Evolutionary conservation across 192 early-diverging fungal genomes (phyloP).

Genomic region (Phycomyces nitens): DNA sequence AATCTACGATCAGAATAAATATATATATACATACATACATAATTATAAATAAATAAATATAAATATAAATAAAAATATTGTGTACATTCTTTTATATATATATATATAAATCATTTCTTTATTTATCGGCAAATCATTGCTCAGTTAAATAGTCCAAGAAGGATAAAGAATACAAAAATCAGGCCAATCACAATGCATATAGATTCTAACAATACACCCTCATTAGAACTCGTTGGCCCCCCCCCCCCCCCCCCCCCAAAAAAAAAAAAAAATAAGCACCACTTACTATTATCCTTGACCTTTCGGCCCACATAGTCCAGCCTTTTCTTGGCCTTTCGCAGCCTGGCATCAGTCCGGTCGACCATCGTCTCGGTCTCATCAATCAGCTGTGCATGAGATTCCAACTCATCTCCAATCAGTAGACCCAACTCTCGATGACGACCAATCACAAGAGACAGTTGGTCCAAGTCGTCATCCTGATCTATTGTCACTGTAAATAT

Average conservation of each 20-base stretch:
- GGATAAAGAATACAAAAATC: slow-evolving; percentile 40
- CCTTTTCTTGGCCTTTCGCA: slow-evolving; percentile 43
- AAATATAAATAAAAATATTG: too few species aligned
- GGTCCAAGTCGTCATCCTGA: slow-evolving; percentile 75
- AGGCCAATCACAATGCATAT: slow-evolving; percentile 43
- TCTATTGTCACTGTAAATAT: too few species aligned
- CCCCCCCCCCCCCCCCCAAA: too few species aligned
- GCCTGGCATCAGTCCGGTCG: slow-evolving; percentile 48
- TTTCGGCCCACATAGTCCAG: slow-evolving; percentile 49
- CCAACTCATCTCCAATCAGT: slow-evolving; percentile 71
- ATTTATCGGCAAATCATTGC: too few species aligned
- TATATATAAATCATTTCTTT: too few species aligned
- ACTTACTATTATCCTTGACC: slow-evolving; percentile 53
- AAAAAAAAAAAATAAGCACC: too few species aligned
- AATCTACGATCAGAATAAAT: too few species aligned
- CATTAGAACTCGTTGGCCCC: too few species aligned
- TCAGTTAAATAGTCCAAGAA: slow-evolving; percentile 26
- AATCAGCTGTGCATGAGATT: slow-evolving; percentile 64
- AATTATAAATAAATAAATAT: too few species aligned
- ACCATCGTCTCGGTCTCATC: slow-evolving; percentile 68
- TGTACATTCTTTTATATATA: too few species aligned
- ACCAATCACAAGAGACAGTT: slow-evolving; percentile 51
- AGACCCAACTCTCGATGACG: slow-evolving; percentile 71
- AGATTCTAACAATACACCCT: too few species aligned
- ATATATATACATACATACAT: too few species aligned